phyloP scores from a whole-genome alignment of 2,329 filamentous ascomycete genomes.

The Exophiala alcalophila region DNA sequence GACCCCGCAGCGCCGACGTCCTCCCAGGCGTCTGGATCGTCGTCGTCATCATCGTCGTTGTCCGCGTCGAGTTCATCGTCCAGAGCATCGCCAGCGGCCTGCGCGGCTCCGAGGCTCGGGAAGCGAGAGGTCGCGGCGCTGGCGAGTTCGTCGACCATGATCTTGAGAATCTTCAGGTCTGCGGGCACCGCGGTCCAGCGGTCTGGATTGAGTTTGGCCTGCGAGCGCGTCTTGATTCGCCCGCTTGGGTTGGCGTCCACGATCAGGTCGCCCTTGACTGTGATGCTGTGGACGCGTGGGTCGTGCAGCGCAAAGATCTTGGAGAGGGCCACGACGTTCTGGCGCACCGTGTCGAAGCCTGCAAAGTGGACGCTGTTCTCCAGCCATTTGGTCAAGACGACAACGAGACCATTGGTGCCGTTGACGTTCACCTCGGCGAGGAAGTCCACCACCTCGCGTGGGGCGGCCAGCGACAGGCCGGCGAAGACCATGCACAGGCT shows the following conservation, averaged over 20 bases:
- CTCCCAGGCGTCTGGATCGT: constrained; percentile 83
- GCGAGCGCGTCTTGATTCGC: constrained; percentile 89
- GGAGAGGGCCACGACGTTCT: constrained; percentile 91
- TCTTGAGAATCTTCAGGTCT: constrained; percentile 91
- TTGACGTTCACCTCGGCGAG: constrained; percentile 78
- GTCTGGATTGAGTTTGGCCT: constrained; percentile 83
- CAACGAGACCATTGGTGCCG: constrained; percentile 72
- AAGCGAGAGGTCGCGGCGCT: constrained; percentile 65
- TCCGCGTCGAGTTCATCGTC: too few relatives aligned
- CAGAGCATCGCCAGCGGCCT: constrained; percentile 58
- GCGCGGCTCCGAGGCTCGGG: constrained; percentile 53
- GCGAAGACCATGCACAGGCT: constrained; percentile 94
- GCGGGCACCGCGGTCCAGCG: constrained; percentile 84
- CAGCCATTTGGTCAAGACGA: constrained; percentile 91
- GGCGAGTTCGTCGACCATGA: constrained; percentile 85
- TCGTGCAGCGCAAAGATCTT: constrained; percentile 89
- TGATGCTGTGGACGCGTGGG: constrained; percentile 69
- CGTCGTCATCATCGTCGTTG: constrained; percentile 51
- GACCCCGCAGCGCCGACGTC: constrained; percentile 65
- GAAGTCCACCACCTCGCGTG: constrained; percentile 88
- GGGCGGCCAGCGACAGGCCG: constrained; percentile 77
- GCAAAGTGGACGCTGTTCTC: constrained; percentile 96
- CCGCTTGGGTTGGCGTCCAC: constrained; percentile 63
- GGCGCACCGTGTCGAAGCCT: constrained; percentile 95
- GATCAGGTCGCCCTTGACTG: constrained; percentile 89